Base-by-base conservation (phyloP, 108 stramenopile genomes). In the Stephanodiscus minutulus region DNA sequence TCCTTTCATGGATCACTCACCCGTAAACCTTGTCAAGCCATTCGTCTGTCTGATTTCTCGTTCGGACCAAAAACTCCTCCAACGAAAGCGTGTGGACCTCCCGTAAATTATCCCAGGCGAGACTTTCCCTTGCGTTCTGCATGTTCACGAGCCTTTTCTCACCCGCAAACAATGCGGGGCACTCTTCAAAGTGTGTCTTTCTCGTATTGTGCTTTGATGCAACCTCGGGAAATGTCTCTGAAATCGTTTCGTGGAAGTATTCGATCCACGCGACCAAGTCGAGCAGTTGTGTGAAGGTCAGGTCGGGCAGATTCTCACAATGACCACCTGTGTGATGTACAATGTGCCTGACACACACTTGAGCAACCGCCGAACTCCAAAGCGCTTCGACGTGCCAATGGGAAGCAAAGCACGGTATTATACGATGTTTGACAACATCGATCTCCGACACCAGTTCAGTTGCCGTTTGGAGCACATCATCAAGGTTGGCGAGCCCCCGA, bases 251-350 rank as follows among this genome's bases (percentile, higher is more conserved):
- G 33, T 88, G 85, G 64, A 95, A 95, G 55, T 69, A 88, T 29
- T 95, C 93, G 1, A 95, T 86, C 88, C 91, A 95, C 18, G 91
- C 91, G 18, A 95, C 91, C 41, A 95, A 61, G 70, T 95, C 93
- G n/a, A 95, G 71, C 25, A 95, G 73, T 70, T 95, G 93, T 4
- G 93, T 87, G 29, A 90, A 86, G 22, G 89, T 91, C 24, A 95
- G 60, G 61, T 88, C 84, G 11, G 88, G 88, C 0, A 95, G 68
- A 35, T 86, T 84, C 64, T 88, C 83, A n/a, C 91, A 91, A 61
- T 95, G 86, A 9, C 88, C 91, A 22, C 93, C 93, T 73, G 92
- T 95, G 65, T 95, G 89, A 39, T 95, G 89, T 22, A 92, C 62
- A 64, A 95, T 92, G 57, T 95, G 86, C 17, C 87, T 89, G 18